Base-by-base conservation (phyloP, 2,329 filamentous ascomycete species). In the Mycosphaerella arachidis region DNA sequence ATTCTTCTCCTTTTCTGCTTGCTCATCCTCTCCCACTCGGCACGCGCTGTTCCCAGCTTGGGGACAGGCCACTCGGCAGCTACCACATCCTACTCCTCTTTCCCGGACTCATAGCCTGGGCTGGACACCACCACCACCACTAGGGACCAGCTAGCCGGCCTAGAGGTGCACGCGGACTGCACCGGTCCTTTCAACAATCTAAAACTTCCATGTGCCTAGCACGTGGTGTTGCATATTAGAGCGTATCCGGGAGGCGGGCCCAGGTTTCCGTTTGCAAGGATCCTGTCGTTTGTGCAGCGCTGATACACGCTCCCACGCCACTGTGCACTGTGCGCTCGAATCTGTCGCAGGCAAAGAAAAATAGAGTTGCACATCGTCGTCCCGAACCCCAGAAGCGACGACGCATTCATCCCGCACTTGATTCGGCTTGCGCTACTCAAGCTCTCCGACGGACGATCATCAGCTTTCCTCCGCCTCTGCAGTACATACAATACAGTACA, bases 351-450 rank as follows among this genome's bases (percentile, higher is more conserved):
- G 31, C 56, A 56, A 56, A 31, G 40, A 40, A n/a, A 35, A 54
- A 59, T 59, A 59, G 37, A 53, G 60, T 62, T 59, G 48, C 53
- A 53, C 53, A 57, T 57, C 56, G 60, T 46, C 60, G 48, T 57
- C 56, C 43, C 37, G 50, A 31, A 54, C 30, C 60, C 35, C 54
- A 57, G 30, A 53, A 37, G 18, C 53, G 35, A 53, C 56, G 45
- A 53, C 56, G 45, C 43, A 50, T 18, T 51, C 60, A 51, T 54
- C 48, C 56, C 60, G 53, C 56, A 53, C 60, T 52, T 35, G 50
- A 27, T 37, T 52, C 48, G 48, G 53, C 48, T 58, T 29, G 37
- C 55, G 51, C 55, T 52, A 18, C 45, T 58, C 50, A 52, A 59
- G 51, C 55, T 29, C 55, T 56, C 55, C 57, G 29, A 18, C 53